These are phyloP conservation scores for Candida adriatica DNA, from an alignment of 805 yeast species.

Conservation along the genomic window DNA sequence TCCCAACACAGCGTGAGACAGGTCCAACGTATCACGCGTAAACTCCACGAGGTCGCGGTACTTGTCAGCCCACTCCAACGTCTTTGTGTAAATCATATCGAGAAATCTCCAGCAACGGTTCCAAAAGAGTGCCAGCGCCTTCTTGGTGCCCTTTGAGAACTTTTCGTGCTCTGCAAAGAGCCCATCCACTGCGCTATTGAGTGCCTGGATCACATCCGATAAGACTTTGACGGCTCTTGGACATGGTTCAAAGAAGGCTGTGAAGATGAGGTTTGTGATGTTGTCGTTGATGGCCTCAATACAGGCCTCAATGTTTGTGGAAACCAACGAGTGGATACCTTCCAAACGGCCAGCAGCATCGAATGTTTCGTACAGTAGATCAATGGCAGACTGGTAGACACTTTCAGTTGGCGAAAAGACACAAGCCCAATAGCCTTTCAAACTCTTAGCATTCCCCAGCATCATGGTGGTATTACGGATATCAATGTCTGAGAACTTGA, in stretches of 20 bases:
- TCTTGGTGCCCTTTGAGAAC: slow-evolving; percentile 20
- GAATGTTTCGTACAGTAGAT: slow-evolving; percentile 65
- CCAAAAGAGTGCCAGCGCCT: slow-evolving; percentile 51
- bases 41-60: slow-evolving; percentile 65
- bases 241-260: slow-evolving; percentile 60
- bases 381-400: slow-evolving; percentile 62
- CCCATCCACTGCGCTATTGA: slow-evolving; percentile 65
- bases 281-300: slow-evolving; percentile 43
- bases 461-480: slow-evolving; percentile 30
- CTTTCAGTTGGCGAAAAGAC: slow-evolving; percentile 54
- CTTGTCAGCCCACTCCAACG: slow-evolving; percentile 68
- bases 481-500: slow-evolving; percentile 34
- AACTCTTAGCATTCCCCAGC: slow-evolving; percentile 35
- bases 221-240: slow-evolving; percentile 68
- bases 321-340: slow-evolving; percentile 54
- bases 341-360: slow-evolving; percentile 78
- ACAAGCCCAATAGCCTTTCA: slow-evolving; percentile 69
- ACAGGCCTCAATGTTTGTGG: slow-evolving; percentile 35
- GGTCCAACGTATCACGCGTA: slow-evolving; percentile 79
- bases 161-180: slow-evolving; percentile 29
- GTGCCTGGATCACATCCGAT: slow-evolving; percentile 61
- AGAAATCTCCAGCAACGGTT: slow-evolving; percentile 63
- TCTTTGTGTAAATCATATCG: slow-evolving; percentile 57
- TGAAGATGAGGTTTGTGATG: slow-evolving; percentile 35
- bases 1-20: slow-evolving; percentile 61